Conservation (phyloP, 805 yeast species). For the Yarrowia porcina region DNA sequence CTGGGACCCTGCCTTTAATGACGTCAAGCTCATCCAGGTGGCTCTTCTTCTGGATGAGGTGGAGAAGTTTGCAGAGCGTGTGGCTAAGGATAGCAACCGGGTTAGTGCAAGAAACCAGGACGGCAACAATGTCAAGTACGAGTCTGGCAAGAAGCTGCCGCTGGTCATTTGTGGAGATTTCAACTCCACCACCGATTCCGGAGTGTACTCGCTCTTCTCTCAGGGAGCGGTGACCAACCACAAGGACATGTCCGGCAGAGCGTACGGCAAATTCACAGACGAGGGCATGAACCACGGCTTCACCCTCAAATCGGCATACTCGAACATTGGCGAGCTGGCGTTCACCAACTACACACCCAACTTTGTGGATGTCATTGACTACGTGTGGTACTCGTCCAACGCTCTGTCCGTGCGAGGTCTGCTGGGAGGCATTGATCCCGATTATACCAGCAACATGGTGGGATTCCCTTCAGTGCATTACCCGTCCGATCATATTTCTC, state of each 20-base stretch:
- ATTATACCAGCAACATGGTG: conserved; percentile 69
- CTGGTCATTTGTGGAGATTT: conserved; percentile 91
- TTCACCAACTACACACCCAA: conserved; percentile 93
- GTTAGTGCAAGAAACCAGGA: not conserved
- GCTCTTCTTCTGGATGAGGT: conserved; percentile 88
- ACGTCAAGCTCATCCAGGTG: conserved; percentile 93
- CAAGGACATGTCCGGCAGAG: conserved; percentile 76
- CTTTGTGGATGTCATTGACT: conserved; percentile 90
- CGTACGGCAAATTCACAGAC: conserved; percentile 84
- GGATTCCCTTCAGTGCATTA: conserved; percentile 93
- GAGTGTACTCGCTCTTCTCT: conserved; percentile 86
- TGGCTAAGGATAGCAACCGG: conserved; percentile 31
- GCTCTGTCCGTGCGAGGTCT: conserved; percentile 80
- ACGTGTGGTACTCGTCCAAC: conserved; percentile 88
- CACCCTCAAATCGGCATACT: conserved; percentile 80
- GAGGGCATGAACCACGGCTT: conserved; percentile 82
- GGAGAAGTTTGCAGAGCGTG: conserved; percentile 58
- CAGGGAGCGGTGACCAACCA: conserved; percentile 79
- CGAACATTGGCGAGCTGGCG: conserved; percentile 81
- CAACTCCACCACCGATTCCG: conserved; percentile 81
- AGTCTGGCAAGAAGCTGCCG: conserved; percentile 57
- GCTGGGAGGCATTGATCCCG: conserved; percentile 77
- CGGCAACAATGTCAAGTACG: conserved; percentile 39
- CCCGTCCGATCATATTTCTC: conserved; percentile 94
- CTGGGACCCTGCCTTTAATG: conserved; percentile 97